Evolutionary conservation across 108 stramenopile species (phyloP), one percentile per base, ranked within the genome.

Genomic region (Seminavis robusta): DNA sequence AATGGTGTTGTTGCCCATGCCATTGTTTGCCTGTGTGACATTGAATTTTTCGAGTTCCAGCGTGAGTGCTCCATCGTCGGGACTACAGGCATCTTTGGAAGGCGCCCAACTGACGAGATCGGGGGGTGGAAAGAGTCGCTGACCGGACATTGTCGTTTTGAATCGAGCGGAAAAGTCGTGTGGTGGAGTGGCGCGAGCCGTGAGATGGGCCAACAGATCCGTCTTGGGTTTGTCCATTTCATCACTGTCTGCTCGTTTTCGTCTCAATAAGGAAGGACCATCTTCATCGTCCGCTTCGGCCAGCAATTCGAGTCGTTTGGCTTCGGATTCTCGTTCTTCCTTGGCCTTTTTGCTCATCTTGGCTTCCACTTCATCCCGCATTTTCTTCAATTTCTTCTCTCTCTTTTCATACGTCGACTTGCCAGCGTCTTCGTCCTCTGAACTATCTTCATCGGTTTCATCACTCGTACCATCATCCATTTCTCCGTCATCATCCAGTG

Each of bases 81-180:
- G 83, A 26, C 55, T 16, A 19, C 26, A 23, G 8, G 69, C 59
- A 16, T 56, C 39, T 16, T 63, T 51, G 1, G 90, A 84, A 46
- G 91, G 91, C 8, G 57, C 39, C 91, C 91, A 92, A 5, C 29
- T 19, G 3, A 32, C 15, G 51, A 43, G 20, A 17, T 30, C 15
- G 21, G 4, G 7, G 7, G 28, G 48, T n/a, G 20, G 33, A 20
- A 52, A 33, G 19, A 24, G 23, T 31, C 38, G 30, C 6, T 23
- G 28, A n/a, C 32, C 34, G 4, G 37, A 26, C n/a, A 5, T 24
- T 8, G 20, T 33, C 17, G 38, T 32, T 9, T 43, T 69, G 33
- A 88, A 55, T 16, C 66, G 73, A 47, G 84, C 70, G 5, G 84
- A 86, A 46, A 92, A 92, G 21, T 92, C 91, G 56, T 92, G 87